Percentiles rank a stretch among this genome's conserved stretches.
Conservation (phyloP, 306 rosid genomes). For the Quercus bicolor region DNA sequence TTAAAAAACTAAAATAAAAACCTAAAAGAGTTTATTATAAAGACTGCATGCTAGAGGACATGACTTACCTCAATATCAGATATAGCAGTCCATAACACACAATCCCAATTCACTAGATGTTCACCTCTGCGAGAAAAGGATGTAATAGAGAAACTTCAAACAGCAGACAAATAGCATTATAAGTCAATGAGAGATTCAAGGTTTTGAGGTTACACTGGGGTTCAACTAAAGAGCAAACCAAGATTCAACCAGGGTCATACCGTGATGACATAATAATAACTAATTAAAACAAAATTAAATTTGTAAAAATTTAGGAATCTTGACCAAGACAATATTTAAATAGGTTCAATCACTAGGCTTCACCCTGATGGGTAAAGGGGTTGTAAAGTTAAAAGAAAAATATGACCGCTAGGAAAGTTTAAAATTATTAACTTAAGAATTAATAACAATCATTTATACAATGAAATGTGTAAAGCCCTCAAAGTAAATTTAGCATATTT, state of each 20-base stretch:
- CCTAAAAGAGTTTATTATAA: background rate
- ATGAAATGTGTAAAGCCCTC: background rate
- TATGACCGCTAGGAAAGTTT: too few relatives aligned
- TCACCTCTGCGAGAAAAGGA: conserved; percentile 55
- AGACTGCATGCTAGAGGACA: conserved; percentile 6
- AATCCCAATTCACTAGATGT: conserved; percentile 93
- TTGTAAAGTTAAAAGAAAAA: too few relatives aligned
- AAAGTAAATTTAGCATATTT: background rate
- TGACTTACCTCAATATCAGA: conserved; percentile 82
- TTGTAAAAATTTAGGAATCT: too few relatives aligned
- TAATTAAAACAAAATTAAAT: too few relatives aligned
- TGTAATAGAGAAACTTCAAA: background rate
- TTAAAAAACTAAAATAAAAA: background rate
- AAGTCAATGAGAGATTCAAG: background rate
- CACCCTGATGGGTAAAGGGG: too few relatives aligned
- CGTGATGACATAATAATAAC: too few relatives aligned
- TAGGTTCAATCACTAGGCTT: too few relatives aligned
- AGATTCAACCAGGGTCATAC: too few relatives aligned
- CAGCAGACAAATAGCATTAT: background rate
- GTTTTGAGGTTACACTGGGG: too few relatives aligned
- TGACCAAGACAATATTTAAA: too few relatives aligned
- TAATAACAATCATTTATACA: background rate
- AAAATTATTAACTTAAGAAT: too few relatives aligned
- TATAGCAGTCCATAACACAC: conserved; percentile 79
- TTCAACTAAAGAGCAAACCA: too few relatives aligned